Evolutionary conservation across 2,329 filamentous ascomycete species (phyloP).

Genomic region (Hymenoscyphus repandus): DNA sequence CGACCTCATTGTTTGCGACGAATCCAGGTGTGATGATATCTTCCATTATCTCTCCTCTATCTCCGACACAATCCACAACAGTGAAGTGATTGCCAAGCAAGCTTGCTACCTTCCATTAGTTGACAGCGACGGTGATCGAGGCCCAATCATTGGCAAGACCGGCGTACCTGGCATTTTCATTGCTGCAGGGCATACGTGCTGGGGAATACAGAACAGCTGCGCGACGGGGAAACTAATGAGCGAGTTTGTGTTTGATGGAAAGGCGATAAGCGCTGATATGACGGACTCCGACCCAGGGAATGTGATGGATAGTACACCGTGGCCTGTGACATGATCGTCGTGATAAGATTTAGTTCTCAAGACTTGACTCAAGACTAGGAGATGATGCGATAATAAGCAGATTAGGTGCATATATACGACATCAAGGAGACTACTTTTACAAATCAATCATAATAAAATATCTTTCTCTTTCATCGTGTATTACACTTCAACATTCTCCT

Average conservation of each 20-base stretch:
- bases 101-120: conserved; percentile 81
- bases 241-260: conserved; percentile 71
- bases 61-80: conserved; percentile 58
- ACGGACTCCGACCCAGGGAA: conserved; percentile 61
- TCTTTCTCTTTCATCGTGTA: no score
- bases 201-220: conserved; percentile 95
- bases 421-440: no score
- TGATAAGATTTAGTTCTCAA: no score
- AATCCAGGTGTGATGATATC: conserved; percentile 75
- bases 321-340: not conserved
- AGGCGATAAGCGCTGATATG: conserved; percentile 62
- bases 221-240: conserved; percentile 79
- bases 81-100: conserved; percentile 69
- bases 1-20: conserved; percentile 71
- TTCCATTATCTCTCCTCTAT: conserved; percentile 69
- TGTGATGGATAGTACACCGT: conserved; percentile 33
- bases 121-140: conserved; percentile 38
- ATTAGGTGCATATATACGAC: no score
- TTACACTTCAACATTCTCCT: no score
- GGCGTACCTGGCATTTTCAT: conserved; percentile 69
- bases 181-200: conserved; percentile 90
- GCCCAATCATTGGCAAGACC: conserved; percentile 73
- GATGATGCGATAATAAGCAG: no score
- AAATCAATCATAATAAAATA: no score
- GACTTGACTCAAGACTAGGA: no score